Conservation (phyloP, 2,329 filamentous ascomycete genomes). For the Setomelanomma holmii region DNA sequence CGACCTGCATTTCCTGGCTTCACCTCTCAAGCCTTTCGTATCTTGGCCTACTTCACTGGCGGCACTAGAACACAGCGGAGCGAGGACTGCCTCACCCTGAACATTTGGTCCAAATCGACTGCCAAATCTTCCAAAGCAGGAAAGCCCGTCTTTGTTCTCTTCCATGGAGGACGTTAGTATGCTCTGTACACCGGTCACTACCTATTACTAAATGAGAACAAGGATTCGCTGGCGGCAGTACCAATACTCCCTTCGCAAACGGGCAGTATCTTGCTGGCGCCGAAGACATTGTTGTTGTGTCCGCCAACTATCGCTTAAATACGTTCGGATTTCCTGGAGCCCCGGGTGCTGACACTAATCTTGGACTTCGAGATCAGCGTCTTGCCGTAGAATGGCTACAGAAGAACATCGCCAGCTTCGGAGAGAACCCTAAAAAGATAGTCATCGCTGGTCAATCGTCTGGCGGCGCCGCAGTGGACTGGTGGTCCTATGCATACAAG, state of each 20-base stretch:
- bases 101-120: conserved; percentile 40
- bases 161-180: conserved; percentile 51
- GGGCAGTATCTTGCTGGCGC: conserved; percentile 45
- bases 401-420: conserved; percentile 60
- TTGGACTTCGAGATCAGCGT: conserved; percentile 63
- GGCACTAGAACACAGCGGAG: conserved; percentile 24
- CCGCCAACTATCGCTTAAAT: conserved; percentile 49
- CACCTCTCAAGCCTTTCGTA: conserved; percentile 23
- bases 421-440: conserved; percentile 55
- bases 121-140: conserved; percentile 19
- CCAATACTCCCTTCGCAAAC: conserved; percentile 48
- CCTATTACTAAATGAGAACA: background rate
- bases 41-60: conserved; percentile 26
- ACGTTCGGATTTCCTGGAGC: conserved; percentile 47
- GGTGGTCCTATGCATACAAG: conserved; percentile 56
- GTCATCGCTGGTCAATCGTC: conserved; percentile 59
- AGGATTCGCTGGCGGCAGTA: conserved; percentile 47
- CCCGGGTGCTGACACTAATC: conserved; percentile 48
- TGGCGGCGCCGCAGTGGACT: conserved; percentile 53
- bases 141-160: conserved; percentile 51
- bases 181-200: background rate
- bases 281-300: conserved; percentile 52
- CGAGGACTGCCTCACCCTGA: conserved; percentile 42
- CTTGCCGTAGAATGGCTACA: conserved; percentile 60
- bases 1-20: conserved; percentile 29